A percentile compares a stretch with the other conserved stretches of the same genome.
Evolutionary conservation across 768 basidiomycete genomes (phyloP).

Genomic region (Suillus americanus): DNA sequence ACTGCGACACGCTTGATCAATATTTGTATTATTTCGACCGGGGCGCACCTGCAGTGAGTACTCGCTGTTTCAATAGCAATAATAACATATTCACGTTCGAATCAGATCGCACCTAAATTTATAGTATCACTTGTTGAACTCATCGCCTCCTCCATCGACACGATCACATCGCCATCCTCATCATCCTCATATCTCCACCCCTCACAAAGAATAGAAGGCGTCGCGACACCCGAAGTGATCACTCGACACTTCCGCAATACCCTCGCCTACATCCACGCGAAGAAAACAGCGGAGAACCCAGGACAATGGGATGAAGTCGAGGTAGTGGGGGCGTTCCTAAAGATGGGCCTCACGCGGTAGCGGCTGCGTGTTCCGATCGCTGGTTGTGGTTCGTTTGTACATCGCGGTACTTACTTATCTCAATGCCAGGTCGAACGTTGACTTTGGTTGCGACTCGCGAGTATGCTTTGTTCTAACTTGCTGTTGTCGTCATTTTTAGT

Average conservation of each 20-base stretch:
- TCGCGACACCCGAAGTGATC: conserved; percentile 93
- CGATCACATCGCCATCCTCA: conserved; percentile 65
- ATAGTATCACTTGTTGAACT: conserved; percentile 95
- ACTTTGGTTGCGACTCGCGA: background rate
- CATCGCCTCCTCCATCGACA: conserved; percentile 92
- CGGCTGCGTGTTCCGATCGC: background rate
- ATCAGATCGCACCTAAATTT: conserved; percentile 89
- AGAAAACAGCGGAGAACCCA: conserved; percentile 48
- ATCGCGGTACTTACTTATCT: background rate
- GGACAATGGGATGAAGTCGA: conserved; percentile 84
- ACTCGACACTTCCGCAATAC: conserved; percentile 92
- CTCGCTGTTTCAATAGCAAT: background rate
- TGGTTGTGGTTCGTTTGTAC: background rate
- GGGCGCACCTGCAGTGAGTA: conserved; percentile 83
- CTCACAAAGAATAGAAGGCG: conserved; percentile 86
- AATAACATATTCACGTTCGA: background rate
- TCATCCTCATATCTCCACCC: conserved; percentile 70
- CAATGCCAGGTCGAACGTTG: conserved; percentile 1
- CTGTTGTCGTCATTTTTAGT: conserved; percentile 4
- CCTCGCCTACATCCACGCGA: conserved; percentile 73
- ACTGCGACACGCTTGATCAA: conserved; percentile 93
- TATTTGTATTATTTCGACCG: conserved; percentile 97
- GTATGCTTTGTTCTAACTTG: conserved; percentile 3
- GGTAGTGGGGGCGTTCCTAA: conserved; percentile 81
- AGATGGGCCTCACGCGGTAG: conserved; percentile 79